Base-by-base conservation (phyloP, 352 stramenopile genomes). In the Aphanomyces astaci region DNA sequence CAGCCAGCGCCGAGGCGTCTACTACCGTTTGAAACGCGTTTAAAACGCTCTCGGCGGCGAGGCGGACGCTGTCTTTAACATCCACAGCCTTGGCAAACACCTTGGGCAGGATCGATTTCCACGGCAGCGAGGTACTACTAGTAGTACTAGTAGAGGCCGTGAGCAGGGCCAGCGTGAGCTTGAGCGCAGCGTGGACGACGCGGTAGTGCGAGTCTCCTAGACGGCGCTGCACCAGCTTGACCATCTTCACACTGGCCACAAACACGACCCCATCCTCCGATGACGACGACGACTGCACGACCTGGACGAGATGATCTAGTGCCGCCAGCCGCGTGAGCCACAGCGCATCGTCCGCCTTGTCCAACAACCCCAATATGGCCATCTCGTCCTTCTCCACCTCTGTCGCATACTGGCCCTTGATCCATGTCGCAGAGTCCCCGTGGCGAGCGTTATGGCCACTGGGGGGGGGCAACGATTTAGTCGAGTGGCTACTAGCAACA, bases 31-130 rank as follows among this genome's bases (percentile, higher is more conserved):
- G 70, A 11, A 92, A 71, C 30, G 78, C 86, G 11, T 90, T 76
- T 51, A 94, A 65, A 25, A 82, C 89, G 31, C 88, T 77, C 15
- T 78, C 82, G 0, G 86, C 84, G 10, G 79, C 40, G 22, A 63
- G 54, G 2, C 84, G 77, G 56, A 78, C 75, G 0, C 71, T 74
- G 71, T 92, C 86, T 48, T 94, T 94, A 0, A 81, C 78, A 46
- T 94, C 82, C 4, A 92, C 76, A 52, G 84, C 75, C 53, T 90
- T 90, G 62, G 91, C 81, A 45, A 92, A 92, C 4, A 92, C 64
- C 52, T 76, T 79, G 2, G 84, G 76, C 11, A 92, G 56, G 33
- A 90, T 71, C 0, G 32, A 7, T 48, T 45, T 48, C 54, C 30
- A 45, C 31, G 25, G 22, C 36, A 43, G 15, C 30, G 25, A 0